Base-by-base conservation (phyloP, 192 early-diverging fungal genomes). In the Gryganskiella cystojenkinii region DNA sequence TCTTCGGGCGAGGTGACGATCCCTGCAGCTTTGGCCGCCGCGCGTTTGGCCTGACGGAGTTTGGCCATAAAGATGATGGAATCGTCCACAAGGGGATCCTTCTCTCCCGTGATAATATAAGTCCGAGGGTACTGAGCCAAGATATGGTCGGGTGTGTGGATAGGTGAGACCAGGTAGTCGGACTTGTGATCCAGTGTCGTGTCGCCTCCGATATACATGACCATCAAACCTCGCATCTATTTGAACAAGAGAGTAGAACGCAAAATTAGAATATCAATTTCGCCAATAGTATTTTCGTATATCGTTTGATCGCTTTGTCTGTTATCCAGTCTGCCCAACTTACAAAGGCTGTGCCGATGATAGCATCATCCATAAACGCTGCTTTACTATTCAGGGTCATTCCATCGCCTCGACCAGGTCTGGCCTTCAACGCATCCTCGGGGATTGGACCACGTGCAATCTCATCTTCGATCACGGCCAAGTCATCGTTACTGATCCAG, bases 21-120 rank as follows among this genome's bases (percentile, higher is more conserved):
- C 35, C 63, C 61, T 2, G 68, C 27, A 46, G 68, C 74, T 10
- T 45, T 56, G 3, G 42, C 40, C 4, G 61, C 66, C 4, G 60
- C 55, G 14, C 85, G 78, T 75, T 97, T 98, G 51, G 95, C 95
- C 27, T 89, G 86, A 37, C 95, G 89, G 20, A 99, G 81, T 14
- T 94, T 90, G 10, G 90, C 93, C 9, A 94, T 94, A 81, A 98
- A 92, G 19, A 99, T 80, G 22, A 98, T 91, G 3, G 96, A 96
- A 80, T 99, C 97, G 81, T 99, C 97, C 5, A 99, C 94, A 44
- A 99, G 88, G 3, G 97, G 97, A 74, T 99, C 97, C 70, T 96
- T 97, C 67, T 98, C 96, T 44, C 97, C 97, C 64, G 92, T 93
- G 54, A 99, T 86, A 53, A 98, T 88, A 73, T 94, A 96, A 0